A percentile compares a stretch with the other conserved stretches of the same genome.
Evolutionary conservation across 352 stramenopile species (phyloP).

Genomic region (Achlya hypogyna): DNA sequence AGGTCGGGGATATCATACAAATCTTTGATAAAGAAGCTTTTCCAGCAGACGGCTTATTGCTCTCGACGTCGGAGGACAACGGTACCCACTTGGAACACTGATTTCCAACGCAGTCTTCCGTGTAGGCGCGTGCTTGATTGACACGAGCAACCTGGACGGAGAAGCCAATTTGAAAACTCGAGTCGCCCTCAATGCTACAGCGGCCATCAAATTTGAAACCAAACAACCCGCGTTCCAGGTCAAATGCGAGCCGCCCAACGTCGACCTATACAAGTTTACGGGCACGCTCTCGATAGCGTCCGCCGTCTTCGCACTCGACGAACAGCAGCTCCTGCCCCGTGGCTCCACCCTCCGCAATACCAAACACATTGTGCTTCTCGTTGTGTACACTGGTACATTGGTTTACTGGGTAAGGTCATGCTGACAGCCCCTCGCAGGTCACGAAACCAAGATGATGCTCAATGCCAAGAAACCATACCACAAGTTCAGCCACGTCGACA

Average conservation of each 20-base stretch:
- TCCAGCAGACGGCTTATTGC: slow-evolving; percentile 86
- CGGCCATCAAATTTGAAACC: slow-evolving; percentile 26
- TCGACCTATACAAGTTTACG: slow-evolving; percentile 70
- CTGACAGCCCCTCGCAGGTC: slow-evolving; percentile 29
- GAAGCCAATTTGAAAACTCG: slow-evolving; percentile 72
- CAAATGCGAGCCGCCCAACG: slow-evolving; percentile 64
- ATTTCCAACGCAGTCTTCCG: neutral
- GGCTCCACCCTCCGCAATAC: slow-evolving; percentile 76
- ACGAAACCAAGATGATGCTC: slow-evolving; percentile 89
- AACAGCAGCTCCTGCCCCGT: slow-evolving; percentile 67
- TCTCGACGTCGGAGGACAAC: slow-evolving; percentile 75
- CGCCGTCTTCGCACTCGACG: slow-evolving; percentile 52
- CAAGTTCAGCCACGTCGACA: slow-evolving; percentile 80
- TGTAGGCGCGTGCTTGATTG: slow-evolving; percentile 63
- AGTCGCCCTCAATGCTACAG: slow-evolving; percentile 34
- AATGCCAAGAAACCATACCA: slow-evolving; percentile 70
- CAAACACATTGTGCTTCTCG: slow-evolving; percentile 54
- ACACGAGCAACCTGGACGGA: slow-evolving; percentile 75
- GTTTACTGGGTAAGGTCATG: neutral
- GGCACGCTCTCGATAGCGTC: slow-evolving; percentile 54
- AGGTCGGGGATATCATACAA: slow-evolving; percentile 79
- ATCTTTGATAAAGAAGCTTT: slow-evolving; percentile 81
- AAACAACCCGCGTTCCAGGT: slow-evolving; percentile 47
- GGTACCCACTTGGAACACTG: slow-evolving; percentile 24
- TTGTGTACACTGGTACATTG: slow-evolving; percentile 69